Evolutionary conservation across 768 basidiomycete genomes (phyloP), one percentile per base, ranked within the genome.

Genomic region (Clitopilus passeckerianus): DNA sequence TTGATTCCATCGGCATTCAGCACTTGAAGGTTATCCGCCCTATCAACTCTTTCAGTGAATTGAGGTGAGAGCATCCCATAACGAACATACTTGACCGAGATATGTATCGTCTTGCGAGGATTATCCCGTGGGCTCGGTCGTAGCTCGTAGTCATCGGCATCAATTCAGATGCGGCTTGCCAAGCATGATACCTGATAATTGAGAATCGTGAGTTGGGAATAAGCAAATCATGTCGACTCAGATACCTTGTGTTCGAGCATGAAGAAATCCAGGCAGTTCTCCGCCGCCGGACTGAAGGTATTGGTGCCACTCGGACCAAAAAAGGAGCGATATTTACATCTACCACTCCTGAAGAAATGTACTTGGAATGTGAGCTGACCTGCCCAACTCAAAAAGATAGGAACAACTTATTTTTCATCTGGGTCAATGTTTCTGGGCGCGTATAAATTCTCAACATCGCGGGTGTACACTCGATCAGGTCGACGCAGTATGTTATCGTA

Each of bases 101-200:
- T 44, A 34, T 64, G 60, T 0, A 55, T 33, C 22, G 58, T 58
- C 33, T 59, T 61, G 15, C 53, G 18, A 5, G 62, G 63, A 22
- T 58, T 35, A 6, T 53, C 58, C 12, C 46, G 20, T 14, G 43
- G 1, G 1, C 6, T 33, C 18, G 23, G 16, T 16, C 58, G 54
- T 1, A 20, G 52, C n/a, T 57, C 33, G 37, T 53, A 50, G 3
- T 12, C 5, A 4, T 18, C 50, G 20, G 33, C 37, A 9, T 58
- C 60, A 5, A 63, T 34, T 46, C 61, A 41, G 27, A 65, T 54
- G 62, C 64, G 63, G 33, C 35, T 60, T 18, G n/a, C 16, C 10
- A 50, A 23, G 22, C 46, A 50, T 50, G 46, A 50, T 20, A 50
- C 4, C 46, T 50, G 37, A 5, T 9, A 22, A n/a, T 5, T 18